These are phyloP conservation scores for Plenodomus biglobosus DNA, from an alignment of 2,329 filamentous ascomycete species.

Conservation along the genomic window DNA sequence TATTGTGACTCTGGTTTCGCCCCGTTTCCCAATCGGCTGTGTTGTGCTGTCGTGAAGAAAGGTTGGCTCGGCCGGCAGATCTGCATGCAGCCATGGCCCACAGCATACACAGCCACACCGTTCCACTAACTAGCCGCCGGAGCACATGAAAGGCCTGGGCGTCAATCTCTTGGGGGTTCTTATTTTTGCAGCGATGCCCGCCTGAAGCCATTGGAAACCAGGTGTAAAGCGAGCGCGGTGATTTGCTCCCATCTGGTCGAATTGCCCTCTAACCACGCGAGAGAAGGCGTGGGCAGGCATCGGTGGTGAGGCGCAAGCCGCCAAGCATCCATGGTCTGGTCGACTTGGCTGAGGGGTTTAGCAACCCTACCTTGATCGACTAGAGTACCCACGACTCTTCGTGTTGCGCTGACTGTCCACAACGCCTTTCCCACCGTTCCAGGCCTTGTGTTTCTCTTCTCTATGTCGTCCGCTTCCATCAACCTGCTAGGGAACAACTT, in stretches of 20 bases:
- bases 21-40: too few species aligned
- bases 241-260: too few species aligned
- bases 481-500: conserved; percentile 38
- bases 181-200: too few species aligned
- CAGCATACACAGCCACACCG: conserved; percentile 21
- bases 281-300: too few species aligned
- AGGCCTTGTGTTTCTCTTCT: conserved; percentile 25
- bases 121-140: conserved; percentile 11
- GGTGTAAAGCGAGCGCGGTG: too few species aligned
- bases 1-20: too few species aligned
- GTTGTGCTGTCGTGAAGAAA: background rate
- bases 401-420: conserved; percentile 39
- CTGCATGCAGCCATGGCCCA: conserved; percentile 11
- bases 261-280: too few species aligned
- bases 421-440: conserved; percentile 15
- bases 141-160: background rate
- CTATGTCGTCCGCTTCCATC: conserved; percentile 41
- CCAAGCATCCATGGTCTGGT: conserved; percentile 20
- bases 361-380: background rate
- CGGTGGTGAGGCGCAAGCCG: conserved; percentile 6
- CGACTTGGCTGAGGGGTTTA: background rate
- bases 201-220: too few species aligned
- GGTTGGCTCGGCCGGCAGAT: conserved; percentile 4
- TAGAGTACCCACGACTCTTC: conserved; percentile 29
- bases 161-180: too few species aligned